These are phyloP conservation scores for Leishmania guyanensis DNA, from an alignment of 208 protist genomes.

Conservation along the genomic window DNA sequence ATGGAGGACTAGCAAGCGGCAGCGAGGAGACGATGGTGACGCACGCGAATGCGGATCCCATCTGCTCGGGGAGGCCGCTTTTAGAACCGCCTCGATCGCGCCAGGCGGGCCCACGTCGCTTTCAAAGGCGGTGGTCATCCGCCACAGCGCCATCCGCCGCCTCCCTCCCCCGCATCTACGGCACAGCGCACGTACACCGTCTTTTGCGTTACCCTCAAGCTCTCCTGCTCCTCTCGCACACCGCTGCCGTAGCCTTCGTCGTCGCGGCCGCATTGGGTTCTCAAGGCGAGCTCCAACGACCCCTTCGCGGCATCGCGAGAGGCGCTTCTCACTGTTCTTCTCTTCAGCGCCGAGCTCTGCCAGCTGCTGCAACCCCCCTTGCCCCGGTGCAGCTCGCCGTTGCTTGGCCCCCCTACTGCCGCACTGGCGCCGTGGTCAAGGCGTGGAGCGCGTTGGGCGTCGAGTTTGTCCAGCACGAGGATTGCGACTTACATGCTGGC, in stretches of 20 bases:
- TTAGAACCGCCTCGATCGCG: too few relatives aligned
- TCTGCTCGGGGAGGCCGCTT: not conserved
- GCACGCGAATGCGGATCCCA: not conserved
- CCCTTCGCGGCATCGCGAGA: constrained; percentile 77
- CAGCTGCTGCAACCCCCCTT: constrained; percentile 50
- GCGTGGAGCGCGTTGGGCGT: constrained; percentile 63
- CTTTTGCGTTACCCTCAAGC: not conserved
- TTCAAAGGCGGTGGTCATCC: not conserved
- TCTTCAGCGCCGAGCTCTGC: constrained; percentile 54
- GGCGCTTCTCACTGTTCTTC: constrained; percentile 69
- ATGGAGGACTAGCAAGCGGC: not conserved
- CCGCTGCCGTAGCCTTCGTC: not conserved
- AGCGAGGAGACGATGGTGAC: not conserved
- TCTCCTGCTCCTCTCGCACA: not conserved
- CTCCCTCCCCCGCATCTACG: not conserved
- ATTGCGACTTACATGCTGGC: constrained; percentile 85
- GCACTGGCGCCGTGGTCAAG: constrained; percentile 55
- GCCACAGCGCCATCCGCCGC: too few relatives aligned
- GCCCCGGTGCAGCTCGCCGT: constrained; percentile 45
- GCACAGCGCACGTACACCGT: not conserved
- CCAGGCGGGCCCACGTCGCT: not conserved
- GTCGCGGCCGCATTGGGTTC: constrained; percentile 34
- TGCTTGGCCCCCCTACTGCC: constrained; percentile 92
- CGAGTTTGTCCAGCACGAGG: constrained; percentile 76
- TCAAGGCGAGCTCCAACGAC: constrained; percentile 79